A percentile compares a stretch with the other conserved stretches of the same genome.
Conservation (phyloP, 2,329 filamentous ascomycete genomes). For the Niveomyces coronatus region DNA sequence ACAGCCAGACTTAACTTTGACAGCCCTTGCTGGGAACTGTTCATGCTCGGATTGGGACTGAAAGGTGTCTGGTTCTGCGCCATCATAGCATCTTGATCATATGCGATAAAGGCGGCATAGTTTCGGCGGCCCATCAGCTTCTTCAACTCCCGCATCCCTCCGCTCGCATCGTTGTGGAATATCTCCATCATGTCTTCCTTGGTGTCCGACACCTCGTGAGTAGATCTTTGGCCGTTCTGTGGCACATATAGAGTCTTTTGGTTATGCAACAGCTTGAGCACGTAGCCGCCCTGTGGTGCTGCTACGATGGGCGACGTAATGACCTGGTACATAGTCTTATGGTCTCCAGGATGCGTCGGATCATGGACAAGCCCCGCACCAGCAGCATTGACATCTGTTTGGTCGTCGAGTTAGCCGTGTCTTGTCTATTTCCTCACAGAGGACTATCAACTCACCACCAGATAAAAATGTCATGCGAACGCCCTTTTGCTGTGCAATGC, state of each 20-base stretch:
- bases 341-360: constrained; percentile 78
- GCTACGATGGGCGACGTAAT: constrained; percentile 91
- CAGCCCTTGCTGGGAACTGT: constrained; percentile 33
- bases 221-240: constrained; percentile 69
- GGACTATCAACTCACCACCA: constrained; percentile 47
- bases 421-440: neutral
- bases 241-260: constrained; percentile 89
- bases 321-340: constrained; percentile 99
- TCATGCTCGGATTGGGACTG: constrained; percentile 26
- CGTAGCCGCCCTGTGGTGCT: constrained; percentile 71
- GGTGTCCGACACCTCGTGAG: constrained; percentile 70
- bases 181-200: constrained; percentile 99
- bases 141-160: constrained; percentile 71
- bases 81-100: constrained; percentile 69
- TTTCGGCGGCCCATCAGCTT: constrained; percentile 90
- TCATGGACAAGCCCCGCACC: constrained; percentile 93
- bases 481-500: constrained; percentile 89
- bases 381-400: constrained; percentile 69
- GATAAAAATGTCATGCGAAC: constrained; percentile 96
- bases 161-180: constrained; percentile 87
- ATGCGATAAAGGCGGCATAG: constrained; percentile 88
- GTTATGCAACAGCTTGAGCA: constrained; percentile 91
- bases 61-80: constrained; percentile 25
- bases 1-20: constrained; percentile 76
- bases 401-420: neutral